Base-by-base conservation (phyloP, 768 basidiomycete genomes). In the Pilatotrama ljubarskyi region DNA sequence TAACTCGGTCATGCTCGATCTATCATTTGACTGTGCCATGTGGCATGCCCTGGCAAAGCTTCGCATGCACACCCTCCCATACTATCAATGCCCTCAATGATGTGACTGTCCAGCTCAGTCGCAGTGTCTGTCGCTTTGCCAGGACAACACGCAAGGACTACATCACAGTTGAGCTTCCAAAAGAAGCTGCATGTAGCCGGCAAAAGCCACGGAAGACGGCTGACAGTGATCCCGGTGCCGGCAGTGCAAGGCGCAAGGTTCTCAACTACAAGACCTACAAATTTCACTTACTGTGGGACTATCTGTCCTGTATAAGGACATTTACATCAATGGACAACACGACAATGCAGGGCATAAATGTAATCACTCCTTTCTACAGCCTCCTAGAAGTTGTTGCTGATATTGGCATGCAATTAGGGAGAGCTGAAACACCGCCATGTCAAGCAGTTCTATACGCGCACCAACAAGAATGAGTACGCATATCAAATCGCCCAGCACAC, bases 391-490 rank as follows among this genome's bases (percentile, higher is more conserved):
- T n/a, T n/a, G n/a, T n/a, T n/a, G n/a, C n/a, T n/a, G n/a, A n/a
- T n/a, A n/a, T n/a, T n/a, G n/a, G n/a, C n/a, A n/a, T n/a, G n/a
- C n/a, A n/a, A n/a, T n/a, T 10, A 80, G 78, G 72, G 75, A 2
- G 78, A 80, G 57, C 68, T 71, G 0, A 70, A 78, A 58, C 79
- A 82, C 51, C 59, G 67, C 0, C 61, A 49, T 0, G 66, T 77
- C 9, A 82, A 83, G 66, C 62, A 56, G 0, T 66, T 77, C 26
- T 82, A 80, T 44, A 54, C 55, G 0, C 38, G 63, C 0, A 77
- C 74, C 0, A 78, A 76, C 63, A 79, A 80, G 59, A 70, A 64
- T 5, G 42, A 72, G 11, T 63, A 66, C 17, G 52, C 50, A 0
- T 15, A 42, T 0, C 74, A 77, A 17, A 78, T 81, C 40, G 71